Evolutionary conservation across 2,329 filamentous ascomycete genomes (phyloP).

Genomic region (Ophiocordyceps australis): DNA sequence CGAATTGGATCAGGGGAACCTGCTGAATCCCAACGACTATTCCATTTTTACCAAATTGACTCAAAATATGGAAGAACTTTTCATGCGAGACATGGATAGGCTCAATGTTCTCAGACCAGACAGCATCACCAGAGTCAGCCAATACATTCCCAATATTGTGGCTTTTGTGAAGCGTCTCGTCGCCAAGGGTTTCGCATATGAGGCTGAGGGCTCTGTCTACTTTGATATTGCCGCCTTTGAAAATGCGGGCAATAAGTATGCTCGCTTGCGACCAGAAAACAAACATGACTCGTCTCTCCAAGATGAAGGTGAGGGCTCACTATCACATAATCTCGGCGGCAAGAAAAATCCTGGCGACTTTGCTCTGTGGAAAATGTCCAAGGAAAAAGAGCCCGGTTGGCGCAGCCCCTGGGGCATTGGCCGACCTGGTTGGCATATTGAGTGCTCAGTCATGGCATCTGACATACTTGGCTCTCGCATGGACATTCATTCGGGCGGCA

Average conservation of each 20-base stretch:
- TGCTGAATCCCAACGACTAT: slow-evolving; percentile 42
- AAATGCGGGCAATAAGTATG: slow-evolving; percentile 67
- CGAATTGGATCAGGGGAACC: slow-evolving; percentile 48
- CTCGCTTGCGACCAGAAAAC: slow-evolving; percentile 70
- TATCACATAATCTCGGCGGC: slow-evolving; percentile 40
- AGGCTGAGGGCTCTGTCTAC: slow-evolving; percentile 72
- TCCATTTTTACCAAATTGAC: slow-evolving; percentile 76
- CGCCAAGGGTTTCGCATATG: slow-evolving; percentile 73
- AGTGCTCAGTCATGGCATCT: slow-evolving; percentile 91
- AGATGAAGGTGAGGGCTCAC: slow-evolving; percentile 77
- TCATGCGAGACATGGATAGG: slow-evolving; percentile 72
- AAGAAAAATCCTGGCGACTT: slow-evolving; percentile 76
- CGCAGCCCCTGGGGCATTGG: slow-evolving; percentile 73
- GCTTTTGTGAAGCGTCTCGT: slow-evolving; percentile 70
- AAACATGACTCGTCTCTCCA: slow-evolving; percentile 66
- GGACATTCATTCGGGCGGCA: slow-evolving; percentile 85
- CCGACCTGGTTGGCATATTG: slow-evolving; percentile 89
- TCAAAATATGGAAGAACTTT: slow-evolving; percentile 69
- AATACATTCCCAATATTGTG: slow-evolving; percentile 78
- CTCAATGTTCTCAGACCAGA: slow-evolving; percentile 75
- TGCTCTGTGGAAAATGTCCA: slow-evolving; percentile 84
- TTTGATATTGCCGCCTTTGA: slow-evolving; percentile 86
- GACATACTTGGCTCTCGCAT: slow-evolving; percentile 70
- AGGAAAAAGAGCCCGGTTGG: slow-evolving; percentile 85
- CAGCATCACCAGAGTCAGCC: slow-evolving; percentile 74